Evolutionary conservation across 192 early-diverging fungal species (phyloP).

Genomic region (Rhizophagus prolifer): DNA sequence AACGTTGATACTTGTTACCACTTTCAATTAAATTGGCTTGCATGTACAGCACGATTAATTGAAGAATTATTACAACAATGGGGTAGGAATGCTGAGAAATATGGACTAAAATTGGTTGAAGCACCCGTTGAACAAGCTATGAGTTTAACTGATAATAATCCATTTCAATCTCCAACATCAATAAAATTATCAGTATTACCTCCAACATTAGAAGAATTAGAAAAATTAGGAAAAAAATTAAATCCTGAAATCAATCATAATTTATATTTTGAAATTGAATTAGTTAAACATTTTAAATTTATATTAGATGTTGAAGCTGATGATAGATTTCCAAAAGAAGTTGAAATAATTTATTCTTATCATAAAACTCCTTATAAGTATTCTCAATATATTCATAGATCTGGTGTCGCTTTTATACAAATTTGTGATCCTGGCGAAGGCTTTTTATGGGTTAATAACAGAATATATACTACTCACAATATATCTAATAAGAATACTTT

Average conservation of each 20-base stretch:
- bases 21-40: conserved; percentile 93
- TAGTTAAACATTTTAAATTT: conserved; percentile 80
- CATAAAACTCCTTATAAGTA: conserved; percentile 65
- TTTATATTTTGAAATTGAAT: conserved; percentile 75
- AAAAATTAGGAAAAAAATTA: conserved; percentile 36
- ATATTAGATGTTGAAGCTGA: conserved; percentile 95
- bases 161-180: conserved; percentile 80
- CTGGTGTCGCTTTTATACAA: conserved; percentile 91
- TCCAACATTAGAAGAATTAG: conserved; percentile 55
- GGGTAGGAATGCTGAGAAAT: conserved; percentile 78
- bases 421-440: conserved; percentile 69
- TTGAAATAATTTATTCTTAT: conserved; percentile 60
- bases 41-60: conserved; percentile 85
- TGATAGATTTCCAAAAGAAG: conserved; percentile 58
- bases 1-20: conserved; percentile 89
- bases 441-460: conserved; percentile 91
- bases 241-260: conserved; percentile 48
- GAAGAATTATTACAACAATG: conserved; percentile 84
- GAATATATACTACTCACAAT: conserved; percentile 61
- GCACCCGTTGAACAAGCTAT: conserved; percentile 76
- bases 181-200: conserved; percentile 62
- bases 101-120: conserved; percentile 87
- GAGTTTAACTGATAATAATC: conserved; percentile 72
- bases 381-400: conserved; percentile 89
- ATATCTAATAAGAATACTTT: conserved; percentile 31